Evolutionary conservation across 177 flowering plant genomes (phyloP).

Genomic region (Tripterygium wilfordii): DNA sequence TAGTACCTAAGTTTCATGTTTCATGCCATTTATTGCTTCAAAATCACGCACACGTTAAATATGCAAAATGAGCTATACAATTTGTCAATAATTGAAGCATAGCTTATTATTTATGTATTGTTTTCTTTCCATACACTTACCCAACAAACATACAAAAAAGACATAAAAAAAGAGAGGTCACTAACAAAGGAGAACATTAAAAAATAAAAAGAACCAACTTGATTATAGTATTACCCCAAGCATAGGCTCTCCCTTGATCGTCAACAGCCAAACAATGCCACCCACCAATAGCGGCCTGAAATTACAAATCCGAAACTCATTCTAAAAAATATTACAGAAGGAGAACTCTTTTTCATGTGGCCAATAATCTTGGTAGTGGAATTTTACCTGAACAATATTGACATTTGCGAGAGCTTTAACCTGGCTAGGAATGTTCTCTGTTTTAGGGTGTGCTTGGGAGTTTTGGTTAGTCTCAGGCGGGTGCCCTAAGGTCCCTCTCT

Average conservation of each 20-base stretch:
- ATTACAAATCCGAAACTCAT: background rate
- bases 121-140: too few species aligned
- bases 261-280: conserved; percentile 99
- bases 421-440: conserved; percentile 81
- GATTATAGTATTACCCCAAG: conserved; percentile 66
- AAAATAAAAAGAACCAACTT: background rate
- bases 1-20: too few species aligned
- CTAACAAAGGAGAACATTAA: too few species aligned
- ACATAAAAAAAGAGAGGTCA: too few species aligned
- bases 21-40: too few species aligned
- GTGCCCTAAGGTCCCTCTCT: conserved; percentile 95
- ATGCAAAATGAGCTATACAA: too few species aligned
- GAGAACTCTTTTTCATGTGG: background rate
- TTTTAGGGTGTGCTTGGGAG: too few species aligned
- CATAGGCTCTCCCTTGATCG: conserved; percentile 92
- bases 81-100: too few species aligned
- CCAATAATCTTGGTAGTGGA: background rate
- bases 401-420: conserved; percentile 77
- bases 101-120: too few species aligned
- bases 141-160: too few species aligned
- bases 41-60: too few species aligned
- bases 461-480: conserved; percentile 84
- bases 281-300: conserved; percentile 99
- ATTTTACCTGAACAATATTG: conserved; percentile 82
- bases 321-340: background rate